These are phyloP conservation scores for Rhodotorula graminis DNA, from an alignment of 768 basidiomycete genomes.

Conservation along the genomic window DNA sequence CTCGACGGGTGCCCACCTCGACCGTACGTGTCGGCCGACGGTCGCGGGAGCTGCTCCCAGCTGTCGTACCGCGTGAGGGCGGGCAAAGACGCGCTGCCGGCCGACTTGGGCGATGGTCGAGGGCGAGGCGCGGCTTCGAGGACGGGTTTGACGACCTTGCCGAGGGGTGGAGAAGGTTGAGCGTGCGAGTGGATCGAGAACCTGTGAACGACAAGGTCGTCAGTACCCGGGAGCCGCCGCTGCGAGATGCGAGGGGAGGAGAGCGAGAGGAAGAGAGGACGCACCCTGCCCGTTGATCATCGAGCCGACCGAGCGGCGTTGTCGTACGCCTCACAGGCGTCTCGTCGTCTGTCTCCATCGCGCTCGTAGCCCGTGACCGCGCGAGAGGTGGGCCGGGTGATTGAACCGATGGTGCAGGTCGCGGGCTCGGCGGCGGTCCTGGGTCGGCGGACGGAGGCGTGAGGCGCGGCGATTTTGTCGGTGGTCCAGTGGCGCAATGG, in stretches of 20 bases:
- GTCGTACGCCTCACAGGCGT: not conserved
- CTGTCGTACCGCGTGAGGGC: not conserved
- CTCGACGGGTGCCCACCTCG: not conserved
- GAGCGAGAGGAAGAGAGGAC: not conserved
- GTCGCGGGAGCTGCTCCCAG: slow-evolving; percentile 5
- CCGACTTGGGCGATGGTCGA: slow-evolving; percentile 1
- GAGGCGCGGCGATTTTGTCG: too few species aligned
- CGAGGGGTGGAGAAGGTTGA: not conserved
- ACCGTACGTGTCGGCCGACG: too few species aligned
- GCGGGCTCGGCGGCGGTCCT: too few species aligned
- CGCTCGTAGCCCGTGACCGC: too few species aligned
- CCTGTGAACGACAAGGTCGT: not conserved
- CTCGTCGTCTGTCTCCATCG: not conserved
- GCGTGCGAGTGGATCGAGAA: not conserved
- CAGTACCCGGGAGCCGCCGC: too few species aligned
- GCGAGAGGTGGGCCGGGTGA: too few species aligned
- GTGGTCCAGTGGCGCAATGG: too few species aligned
- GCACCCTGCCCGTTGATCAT: slow-evolving; percentile 3
- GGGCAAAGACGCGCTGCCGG: not conserved
- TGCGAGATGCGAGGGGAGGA: not conserved
- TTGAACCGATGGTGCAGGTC: too few species aligned
- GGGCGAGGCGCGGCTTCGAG: not conserved
- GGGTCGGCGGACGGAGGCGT: too few species aligned
- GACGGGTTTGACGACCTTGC: not conserved
- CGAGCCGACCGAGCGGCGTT: not conserved